phyloP scores from a whole-genome alignment of 2,329 filamentous ascomycete genomes.

The Catunica adiposa region DNA sequence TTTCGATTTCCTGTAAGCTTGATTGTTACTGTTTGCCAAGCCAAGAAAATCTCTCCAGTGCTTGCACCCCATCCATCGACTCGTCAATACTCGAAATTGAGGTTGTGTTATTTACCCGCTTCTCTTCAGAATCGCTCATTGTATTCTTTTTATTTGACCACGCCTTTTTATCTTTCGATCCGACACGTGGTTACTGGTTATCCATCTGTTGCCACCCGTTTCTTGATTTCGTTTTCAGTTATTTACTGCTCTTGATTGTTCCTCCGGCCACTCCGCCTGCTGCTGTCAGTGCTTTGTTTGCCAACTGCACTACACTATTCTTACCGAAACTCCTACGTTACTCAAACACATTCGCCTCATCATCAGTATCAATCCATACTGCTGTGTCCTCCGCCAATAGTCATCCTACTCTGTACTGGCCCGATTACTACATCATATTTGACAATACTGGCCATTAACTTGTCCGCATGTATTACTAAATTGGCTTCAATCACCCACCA shows the following conservation, averaged over 20 bases:
- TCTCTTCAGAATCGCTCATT: not conserved
- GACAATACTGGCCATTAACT: not conserved
- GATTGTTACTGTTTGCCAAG: not conserved
- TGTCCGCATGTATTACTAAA: constrained; percentile 10
- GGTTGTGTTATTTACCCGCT: not conserved
- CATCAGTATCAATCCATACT: not conserved
- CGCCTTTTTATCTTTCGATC: not conserved
- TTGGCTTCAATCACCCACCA: constrained; percentile 25
- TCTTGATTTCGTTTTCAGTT: not conserved
- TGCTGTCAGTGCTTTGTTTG: not conserved
- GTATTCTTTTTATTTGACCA: not conserved
- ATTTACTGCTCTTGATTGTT: not conserved
- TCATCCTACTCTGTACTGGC: not conserved
- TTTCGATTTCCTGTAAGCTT: not conserved
- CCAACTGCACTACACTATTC: not conserved
- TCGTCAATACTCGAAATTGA: not conserved
- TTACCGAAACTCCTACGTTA: not conserved
- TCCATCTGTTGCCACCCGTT: not conserved
- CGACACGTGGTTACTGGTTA: not conserved
- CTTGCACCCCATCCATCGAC: not conserved
- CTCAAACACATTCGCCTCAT: not conserved
- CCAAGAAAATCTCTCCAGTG: not conserved
- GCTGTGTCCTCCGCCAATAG: not conserved
- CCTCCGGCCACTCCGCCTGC: not conserved
- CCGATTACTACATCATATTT: constrained; percentile 3